Conservation (phyloP, 2,329 filamentous ascomycete genomes). For the Colletotrichum euphorbiae region DNA sequence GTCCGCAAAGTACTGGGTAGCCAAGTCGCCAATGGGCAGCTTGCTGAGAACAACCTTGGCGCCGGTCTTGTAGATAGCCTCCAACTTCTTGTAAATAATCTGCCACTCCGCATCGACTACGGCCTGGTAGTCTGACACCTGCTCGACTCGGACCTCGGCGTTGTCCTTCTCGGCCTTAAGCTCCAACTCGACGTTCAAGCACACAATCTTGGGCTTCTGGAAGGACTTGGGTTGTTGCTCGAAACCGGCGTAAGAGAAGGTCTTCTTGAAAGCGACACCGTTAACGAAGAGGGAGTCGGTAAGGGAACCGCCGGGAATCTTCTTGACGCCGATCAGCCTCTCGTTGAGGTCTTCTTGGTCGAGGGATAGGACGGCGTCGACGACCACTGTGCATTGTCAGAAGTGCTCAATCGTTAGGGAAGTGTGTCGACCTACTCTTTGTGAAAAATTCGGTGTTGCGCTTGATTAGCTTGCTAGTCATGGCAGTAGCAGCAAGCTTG, state of each 20-base stretch:
- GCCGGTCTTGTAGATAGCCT: conserved; percentile 91
- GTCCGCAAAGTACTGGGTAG: conserved; percentile 98
- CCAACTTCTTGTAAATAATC: conserved; percentile 99
- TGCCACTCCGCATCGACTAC: conserved; percentile 99
- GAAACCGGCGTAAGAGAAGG: conserved; percentile 98
- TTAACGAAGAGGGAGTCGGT: conserved; percentile 98
- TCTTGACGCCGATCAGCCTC: conserved; percentile 98
- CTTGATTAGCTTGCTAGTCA: conserved; percentile 99
- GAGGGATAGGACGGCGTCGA: conserved; percentile 93
- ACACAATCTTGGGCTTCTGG: conserved; percentile 94
- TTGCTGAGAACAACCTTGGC: conserved; percentile 98
- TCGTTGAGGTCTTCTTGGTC: conserved; percentile 98
- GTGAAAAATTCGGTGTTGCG: conserved; percentile 97
- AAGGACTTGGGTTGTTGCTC: conserved; percentile 99
- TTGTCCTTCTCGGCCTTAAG: conserved; percentile 99
- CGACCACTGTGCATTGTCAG: conserved; percentile 77
- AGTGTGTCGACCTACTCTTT: conserved; percentile 74
- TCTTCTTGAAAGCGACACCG: conserved; percentile 99
- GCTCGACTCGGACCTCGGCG: conserved; percentile 96
- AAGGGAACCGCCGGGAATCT: conserved; percentile 94
- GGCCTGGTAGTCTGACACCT: conserved; percentile 98
- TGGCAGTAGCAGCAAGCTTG: conserved; percentile 93
- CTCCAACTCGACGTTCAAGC: conserved; percentile 97
- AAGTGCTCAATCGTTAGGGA: not conserved
- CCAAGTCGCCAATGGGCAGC: conserved; percentile 95